Conservation (phyloP, 306 rosid species). For the Rosa multiflora region DNA sequence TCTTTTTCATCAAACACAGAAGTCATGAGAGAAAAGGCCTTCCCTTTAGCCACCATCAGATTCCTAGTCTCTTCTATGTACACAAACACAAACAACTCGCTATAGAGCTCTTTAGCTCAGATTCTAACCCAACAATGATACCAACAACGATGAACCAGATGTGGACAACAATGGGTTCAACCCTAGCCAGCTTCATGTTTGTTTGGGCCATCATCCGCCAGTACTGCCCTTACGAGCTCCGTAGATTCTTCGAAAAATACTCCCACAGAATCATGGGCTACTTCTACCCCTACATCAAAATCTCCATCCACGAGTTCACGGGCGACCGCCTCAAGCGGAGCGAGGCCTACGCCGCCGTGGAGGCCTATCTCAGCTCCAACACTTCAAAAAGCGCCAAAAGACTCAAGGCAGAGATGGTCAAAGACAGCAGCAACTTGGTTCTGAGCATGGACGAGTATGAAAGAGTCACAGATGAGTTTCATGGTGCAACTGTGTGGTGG, state of each 20-base stretch:
- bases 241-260: slow-evolving; percentile 50
- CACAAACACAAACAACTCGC: background rate
- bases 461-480: slow-evolving; percentile 60
- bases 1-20: background rate
- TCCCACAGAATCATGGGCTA: slow-evolving; percentile 41
- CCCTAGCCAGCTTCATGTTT: slow-evolving; percentile 82
- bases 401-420: slow-evolving; percentile 83
- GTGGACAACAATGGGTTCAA: slow-evolving; percentile 81
- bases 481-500: slow-evolving; percentile 70
- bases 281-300: slow-evolving; percentile 65
- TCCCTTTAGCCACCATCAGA: background rate
- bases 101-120: background rate
- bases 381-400: slow-evolving; percentile 69
- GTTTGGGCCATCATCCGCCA: slow-evolving; percentile 77
- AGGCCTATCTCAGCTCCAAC: slow-evolving; percentile 79
- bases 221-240: slow-evolving; percentile 72
- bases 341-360: slow-evolving; percentile 72
- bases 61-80: background rate
- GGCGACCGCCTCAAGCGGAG: slow-evolving; percentile 80
- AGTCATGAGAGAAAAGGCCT: slow-evolving; percentile 8
- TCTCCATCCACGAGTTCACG: slow-evolving; percentile 72
- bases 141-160: slow-evolving; percentile 53
- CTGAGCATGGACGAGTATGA: slow-evolving; percentile 84
- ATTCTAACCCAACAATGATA: slow-evolving; percentile 20
- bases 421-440: slow-evolving; percentile 56